Percentiles rank a stretch among this genome's conserved stretches.
Evolutionary conservation across 108 stramenopile species (phyloP).

Genomic region (Seminavis robusta): DNA sequence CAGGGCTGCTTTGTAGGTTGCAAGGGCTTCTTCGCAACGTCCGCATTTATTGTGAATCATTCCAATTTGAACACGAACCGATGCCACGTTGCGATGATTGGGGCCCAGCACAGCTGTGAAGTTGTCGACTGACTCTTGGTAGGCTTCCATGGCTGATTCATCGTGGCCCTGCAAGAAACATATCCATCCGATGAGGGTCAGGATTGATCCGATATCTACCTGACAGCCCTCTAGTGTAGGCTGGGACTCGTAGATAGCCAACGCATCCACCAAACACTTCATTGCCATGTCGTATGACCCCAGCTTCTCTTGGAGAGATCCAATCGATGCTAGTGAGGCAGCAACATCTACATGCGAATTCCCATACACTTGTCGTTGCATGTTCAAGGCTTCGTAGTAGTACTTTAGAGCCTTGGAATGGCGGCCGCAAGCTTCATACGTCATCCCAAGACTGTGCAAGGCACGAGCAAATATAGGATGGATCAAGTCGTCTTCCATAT

Average conservation of each 20-base stretch:
- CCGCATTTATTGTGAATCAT: slow-evolving; percentile 58
- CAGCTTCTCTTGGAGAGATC: not conserved
- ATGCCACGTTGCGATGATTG: slow-evolving; percentile 45
- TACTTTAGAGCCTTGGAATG: too few relatives aligned
- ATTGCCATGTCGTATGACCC: not conserved
- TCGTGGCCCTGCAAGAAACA: not conserved
- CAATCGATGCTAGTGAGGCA: not conserved
- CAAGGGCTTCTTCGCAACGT: slow-evolving; percentile 46
- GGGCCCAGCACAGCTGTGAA: slow-evolving; percentile 9
- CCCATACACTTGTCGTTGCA: not conserved
- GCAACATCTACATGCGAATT: not conserved
- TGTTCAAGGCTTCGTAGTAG: not conserved
- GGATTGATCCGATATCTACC: not conserved
- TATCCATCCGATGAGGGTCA: not conserved
- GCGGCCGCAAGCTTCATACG: too few relatives aligned
- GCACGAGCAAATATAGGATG: too few relatives aligned
- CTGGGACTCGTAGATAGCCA: not conserved
- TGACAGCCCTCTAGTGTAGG: not conserved
- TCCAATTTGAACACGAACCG: slow-evolving; percentile 53
- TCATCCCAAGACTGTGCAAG: too few relatives aligned
- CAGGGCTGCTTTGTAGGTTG: slow-evolving; percentile 52
- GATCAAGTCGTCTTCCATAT: too few relatives aligned
- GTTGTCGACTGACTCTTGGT: not conserved
- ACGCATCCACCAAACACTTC: not conserved
- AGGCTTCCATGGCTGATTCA: not conserved